Evolutionary conservation across 2,329 filamentous ascomycete species (phyloP), one percentile per base, ranked within the genome.

Genomic region (Colletotrichum horii): DNA sequence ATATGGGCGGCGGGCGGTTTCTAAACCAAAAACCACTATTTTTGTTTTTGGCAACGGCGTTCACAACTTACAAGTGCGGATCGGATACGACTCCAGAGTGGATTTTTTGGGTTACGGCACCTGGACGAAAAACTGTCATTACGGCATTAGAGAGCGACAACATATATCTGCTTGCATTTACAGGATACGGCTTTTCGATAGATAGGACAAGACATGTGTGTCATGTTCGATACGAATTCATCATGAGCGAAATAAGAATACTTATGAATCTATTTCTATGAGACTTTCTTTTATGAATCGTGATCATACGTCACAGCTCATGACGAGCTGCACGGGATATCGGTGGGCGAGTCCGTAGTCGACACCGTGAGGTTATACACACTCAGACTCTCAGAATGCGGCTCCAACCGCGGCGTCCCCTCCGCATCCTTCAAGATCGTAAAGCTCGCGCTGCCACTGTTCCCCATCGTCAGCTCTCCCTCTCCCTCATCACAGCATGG

Each of bases 301-400:
- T 56, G n/a, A 30, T 52, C n/a, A 22, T 22, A 8, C 43, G 19
- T 12, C 1, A 28, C 28, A 32, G 28, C n/a, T 62, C 15, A 75
- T 8, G 28, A 55, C 1, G n/a, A 24, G 34, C 64, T 74, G 34
- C 74, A 75, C 12, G 64, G 43, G 2, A 75, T 73, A 22, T 75
- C 16, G 1, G 74, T 73, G 2, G 74, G 74, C 8, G 74, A 75
- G 4, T 69, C 22, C 32, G 70, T 65, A 7, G 70, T 68, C 22
- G 74, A 73, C 12, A 75, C 74, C 0, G 70, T 65, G 5, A 75
- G 74, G 43, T 75, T 75, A 22, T 75, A 75, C 30, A 69, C 9
- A 9, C 70, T 73, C 43, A 76, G 22, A 24, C 74, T 66, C 15
- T 24, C 43, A 7, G 58, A 69, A 15, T 76, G 74, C 19, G 74